Conservation (phyloP, 352 stramenopile genomes). For the Peronospora destructor region DNA sequence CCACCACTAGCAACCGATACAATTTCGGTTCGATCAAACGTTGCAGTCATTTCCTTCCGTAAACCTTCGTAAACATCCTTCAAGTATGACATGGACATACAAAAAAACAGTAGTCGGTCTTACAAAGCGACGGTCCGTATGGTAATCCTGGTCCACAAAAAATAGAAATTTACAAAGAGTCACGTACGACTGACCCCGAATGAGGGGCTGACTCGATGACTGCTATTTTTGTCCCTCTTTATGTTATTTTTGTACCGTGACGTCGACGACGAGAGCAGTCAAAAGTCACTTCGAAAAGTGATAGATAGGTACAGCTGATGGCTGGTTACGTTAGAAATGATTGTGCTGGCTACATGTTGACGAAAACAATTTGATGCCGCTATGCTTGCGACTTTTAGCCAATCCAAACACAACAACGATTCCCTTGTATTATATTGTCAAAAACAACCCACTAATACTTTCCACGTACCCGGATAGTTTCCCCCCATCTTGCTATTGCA, state of each 20-base stretch:
- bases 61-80: constrained; percentile 73
- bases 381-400: background rate
- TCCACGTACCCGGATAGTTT: background rate
- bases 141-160: constrained; percentile 17
- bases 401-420: constrained; percentile 13
- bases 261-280: no score
- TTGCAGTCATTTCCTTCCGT: constrained; percentile 75
- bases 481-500: background rate
- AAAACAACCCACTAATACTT: background rate
- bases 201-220: constrained; percentile 22
- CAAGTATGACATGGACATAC: constrained; percentile 44
- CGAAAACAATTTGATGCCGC: background rate
- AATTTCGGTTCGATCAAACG: constrained; percentile 60
- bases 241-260: background rate
- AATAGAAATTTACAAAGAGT: constrained; percentile 10
- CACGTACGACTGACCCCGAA: constrained; percentile 29
- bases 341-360: background rate
- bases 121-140: constrained; percentile 5
- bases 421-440: no score
- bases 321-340: background rate
- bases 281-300: no score
- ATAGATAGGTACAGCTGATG: no score
- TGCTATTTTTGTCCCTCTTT: constrained; percentile 28
- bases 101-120: background rate
- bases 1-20: constrained; percentile 58